Conservation (phyloP, 202 grass and related monocot genomes). For the Saccharum hybrid region DNA sequence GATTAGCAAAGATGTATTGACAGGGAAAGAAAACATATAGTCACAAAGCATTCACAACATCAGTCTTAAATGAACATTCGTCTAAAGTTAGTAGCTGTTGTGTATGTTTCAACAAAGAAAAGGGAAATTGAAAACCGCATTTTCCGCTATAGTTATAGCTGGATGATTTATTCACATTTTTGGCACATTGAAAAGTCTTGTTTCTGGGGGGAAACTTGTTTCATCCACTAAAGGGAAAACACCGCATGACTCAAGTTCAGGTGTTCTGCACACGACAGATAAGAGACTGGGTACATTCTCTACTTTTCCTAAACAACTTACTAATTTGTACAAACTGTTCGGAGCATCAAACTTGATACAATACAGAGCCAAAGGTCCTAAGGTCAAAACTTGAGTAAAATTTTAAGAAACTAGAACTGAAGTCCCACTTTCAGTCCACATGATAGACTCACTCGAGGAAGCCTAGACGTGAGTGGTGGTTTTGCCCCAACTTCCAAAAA, state of each 20-base stretch:
- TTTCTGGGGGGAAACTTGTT: not conserved
- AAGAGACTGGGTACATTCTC: constrained; percentile 11
- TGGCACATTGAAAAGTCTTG: not conserved
- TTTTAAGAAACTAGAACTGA: not conserved
- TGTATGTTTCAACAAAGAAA: constrained; percentile 19
- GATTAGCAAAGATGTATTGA: constrained; percentile 40
- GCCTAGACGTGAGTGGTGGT: not conserved
- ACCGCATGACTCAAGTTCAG: not conserved
- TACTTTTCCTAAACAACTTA: not conserved
- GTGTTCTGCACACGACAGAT: not conserved
- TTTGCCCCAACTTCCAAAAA: not conserved
- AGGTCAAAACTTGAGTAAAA: not conserved
- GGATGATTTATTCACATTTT: not conserved
- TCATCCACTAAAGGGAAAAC: not conserved
- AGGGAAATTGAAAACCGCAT: not conserved
- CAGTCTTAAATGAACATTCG: constrained; percentile 23
- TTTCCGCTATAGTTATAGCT: not conserved
- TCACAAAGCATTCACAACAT: constrained; percentile 10
- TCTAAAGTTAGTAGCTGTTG: not conserved
- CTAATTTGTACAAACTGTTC: not conserved
- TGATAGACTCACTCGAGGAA: not conserved
- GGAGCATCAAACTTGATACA: not conserved
- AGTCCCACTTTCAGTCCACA: not conserved
- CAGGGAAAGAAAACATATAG: constrained; percentile 18
- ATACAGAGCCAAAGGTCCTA: not conserved